Evolutionary conservation across 148 eudicot genomes (phyloP).

Genomic region (Cornus controversa): DNA sequence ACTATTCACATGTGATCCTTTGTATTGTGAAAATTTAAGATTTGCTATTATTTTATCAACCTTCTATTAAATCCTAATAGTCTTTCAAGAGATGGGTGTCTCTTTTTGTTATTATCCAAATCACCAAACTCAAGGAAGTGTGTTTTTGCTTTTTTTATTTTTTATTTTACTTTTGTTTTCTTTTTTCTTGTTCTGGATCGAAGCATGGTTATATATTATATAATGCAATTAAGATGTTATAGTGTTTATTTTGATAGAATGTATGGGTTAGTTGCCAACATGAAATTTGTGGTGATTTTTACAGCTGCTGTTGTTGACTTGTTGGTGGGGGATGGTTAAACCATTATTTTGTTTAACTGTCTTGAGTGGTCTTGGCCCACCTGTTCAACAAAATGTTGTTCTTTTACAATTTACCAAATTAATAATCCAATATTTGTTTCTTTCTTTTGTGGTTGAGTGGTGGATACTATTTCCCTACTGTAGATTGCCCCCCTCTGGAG

Average conservation of each 20-base stretch:
- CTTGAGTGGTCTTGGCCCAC: not conserved
- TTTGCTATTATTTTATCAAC: not conserved
- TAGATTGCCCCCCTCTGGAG: not conserved
- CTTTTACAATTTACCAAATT: not conserved
- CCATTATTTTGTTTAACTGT: not conserved
- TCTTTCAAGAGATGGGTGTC: not conserved
- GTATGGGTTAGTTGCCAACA: no score
- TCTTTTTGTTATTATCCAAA: not conserved
- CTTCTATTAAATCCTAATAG: not conserved
- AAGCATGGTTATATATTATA: not conserved
- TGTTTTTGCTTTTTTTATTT: not conserved
- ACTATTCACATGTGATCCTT: no score
- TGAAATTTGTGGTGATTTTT: no score
- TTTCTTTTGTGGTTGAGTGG: not conserved
- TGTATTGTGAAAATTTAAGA: no score
- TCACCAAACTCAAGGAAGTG: not conserved
- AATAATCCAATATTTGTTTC: not conserved
- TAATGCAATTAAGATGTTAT: not conserved
- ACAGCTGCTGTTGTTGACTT: not conserved
- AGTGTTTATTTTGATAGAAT: no score
- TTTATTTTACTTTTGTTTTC: not conserved
- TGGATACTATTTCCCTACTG: not conserved
- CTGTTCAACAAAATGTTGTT: not conserved
- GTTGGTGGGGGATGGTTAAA: not conserved
- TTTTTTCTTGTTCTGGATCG: not conserved